Conservation (phyloP, 768 basidiomycete genomes). For the Boletellus emodensis region DNA sequence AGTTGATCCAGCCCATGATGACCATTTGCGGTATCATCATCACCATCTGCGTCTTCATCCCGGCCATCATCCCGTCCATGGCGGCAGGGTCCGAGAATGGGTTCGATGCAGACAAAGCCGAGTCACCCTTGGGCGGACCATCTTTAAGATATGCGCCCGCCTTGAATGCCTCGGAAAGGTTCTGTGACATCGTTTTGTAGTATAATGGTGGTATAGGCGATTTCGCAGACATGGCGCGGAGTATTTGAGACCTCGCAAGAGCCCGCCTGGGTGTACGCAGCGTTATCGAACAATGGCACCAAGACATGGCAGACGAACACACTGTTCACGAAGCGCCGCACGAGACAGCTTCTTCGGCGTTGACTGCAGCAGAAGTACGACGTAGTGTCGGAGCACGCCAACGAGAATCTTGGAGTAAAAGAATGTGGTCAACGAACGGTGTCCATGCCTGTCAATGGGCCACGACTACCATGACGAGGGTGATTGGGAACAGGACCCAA, state of each 20-base stretch:
- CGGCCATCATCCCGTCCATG: conserved; percentile 99
- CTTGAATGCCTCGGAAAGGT: conserved; percentile 67
- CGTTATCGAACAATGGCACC: not conserved
- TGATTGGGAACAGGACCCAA: conserved; percentile 94
- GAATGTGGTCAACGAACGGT: conserved; percentile 4
- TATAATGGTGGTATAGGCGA: conserved; percentile 75
- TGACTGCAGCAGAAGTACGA: conserved; percentile 80
- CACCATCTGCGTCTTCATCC: conserved; percentile 98
- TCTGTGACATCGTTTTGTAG: conserved; percentile 72
- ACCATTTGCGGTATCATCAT: conserved; percentile 99
- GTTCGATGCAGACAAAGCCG: conserved; percentile 60
- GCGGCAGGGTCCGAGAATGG: conserved; percentile 85
- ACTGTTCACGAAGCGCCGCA: conserved; percentile 91
- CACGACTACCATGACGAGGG: conserved; percentile 83
- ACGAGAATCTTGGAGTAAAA: conserved; percentile 67
- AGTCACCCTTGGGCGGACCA: conserved; percentile 64
- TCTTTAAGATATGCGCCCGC: conserved; percentile 85
- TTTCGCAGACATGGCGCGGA: conserved; percentile 73
- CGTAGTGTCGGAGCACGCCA: conserved; percentile 89
- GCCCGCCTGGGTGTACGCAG: conserved; percentile 51
- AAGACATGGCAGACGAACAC: conserved; percentile 30
- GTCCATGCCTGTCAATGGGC: not conserved
- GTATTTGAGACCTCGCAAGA: conserved; percentile 75
- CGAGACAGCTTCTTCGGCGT: conserved; percentile 76
- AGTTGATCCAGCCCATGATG: conserved; percentile 99